phyloP scores from a whole-genome alignment of 345 rosid genomes.

The Gossypium mustelinum region DNA sequence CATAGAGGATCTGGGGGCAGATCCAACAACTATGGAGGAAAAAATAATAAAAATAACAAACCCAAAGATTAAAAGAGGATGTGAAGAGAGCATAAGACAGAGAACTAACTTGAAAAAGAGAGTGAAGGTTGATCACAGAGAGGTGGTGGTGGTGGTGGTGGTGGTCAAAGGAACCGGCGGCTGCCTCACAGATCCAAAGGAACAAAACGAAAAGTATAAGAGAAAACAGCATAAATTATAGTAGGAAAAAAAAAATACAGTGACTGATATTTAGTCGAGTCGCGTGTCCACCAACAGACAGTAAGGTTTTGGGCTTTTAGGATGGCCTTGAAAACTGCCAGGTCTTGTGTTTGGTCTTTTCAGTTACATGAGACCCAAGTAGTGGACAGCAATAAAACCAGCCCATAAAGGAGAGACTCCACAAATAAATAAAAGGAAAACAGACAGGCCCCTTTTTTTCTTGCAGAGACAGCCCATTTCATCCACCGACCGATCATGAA shows the following conservation, averaged over 20 bases:
- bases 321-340: neutral
- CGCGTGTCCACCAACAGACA: neutral
- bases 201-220: neutral
- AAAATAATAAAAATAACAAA: neutral
- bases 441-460: too few relatives aligned
- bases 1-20: constrained; percentile 11
- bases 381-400: too few relatives aligned
- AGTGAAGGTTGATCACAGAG: neutral
- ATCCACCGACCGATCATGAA: neutral
- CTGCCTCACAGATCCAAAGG: constrained; percentile 15
- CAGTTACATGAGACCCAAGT: too few relatives aligned
- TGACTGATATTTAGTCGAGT: neutral
- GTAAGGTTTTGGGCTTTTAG: neutral
- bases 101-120: neutral
- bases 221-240: neutral
- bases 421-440: too few relatives aligned
- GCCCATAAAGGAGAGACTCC: too few relatives aligned
- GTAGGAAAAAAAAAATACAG: neutral
- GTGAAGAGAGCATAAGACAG: neutral
- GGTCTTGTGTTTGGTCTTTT: too few relatives aligned
- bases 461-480: neutral
- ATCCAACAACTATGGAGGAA: constrained; percentile 1
- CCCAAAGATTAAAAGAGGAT: neutral
- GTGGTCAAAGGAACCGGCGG: constrained; percentile 13
- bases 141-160: constrained; percentile 8